Percentiles rank a stretch among this genome's conserved stretches.
Conservation (phyloP, 1,139 yeast species). For the Yarrowia galli region DNA sequence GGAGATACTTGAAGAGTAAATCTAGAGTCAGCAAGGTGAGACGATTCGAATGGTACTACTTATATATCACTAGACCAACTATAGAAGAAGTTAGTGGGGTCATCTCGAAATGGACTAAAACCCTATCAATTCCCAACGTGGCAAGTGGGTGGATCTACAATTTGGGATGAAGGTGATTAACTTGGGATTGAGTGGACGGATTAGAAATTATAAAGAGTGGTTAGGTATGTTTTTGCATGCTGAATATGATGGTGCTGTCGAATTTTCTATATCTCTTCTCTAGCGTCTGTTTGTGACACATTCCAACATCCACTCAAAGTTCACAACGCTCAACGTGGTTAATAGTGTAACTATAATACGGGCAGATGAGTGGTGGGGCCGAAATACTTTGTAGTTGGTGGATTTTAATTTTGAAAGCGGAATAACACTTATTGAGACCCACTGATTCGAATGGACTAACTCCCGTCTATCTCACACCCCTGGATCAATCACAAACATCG, state of each 20-base stretch:
- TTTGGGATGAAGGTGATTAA: background rate
- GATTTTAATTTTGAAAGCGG: background rate
- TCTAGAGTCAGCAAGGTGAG: background rate
- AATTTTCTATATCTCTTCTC: background rate
- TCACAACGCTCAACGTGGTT: conserved; percentile 4
- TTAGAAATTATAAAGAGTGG: background rate
- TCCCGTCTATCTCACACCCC: too few species aligned
- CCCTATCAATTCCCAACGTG: conserved; percentile 20
- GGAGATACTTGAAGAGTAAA: background rate
- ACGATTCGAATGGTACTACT: background rate
- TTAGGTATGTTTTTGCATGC: too few species aligned
- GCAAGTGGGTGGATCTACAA: background rate
- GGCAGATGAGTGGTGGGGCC: too few species aligned
- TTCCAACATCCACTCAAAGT: background rate
- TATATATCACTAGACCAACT: background rate
- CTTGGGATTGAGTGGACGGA: background rate
- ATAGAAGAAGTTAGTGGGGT: too few species aligned
- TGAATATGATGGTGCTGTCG: too few species aligned
- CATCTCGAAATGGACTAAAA: background rate
- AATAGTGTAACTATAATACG: background rate
- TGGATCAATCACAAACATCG: too few species aligned
- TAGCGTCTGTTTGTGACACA: background rate
- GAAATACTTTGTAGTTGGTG: background rate
- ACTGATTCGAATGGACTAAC: too few species aligned
- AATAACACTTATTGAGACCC: too few species aligned